A percentile compares a stretch with the other conserved stretches of the same genome.
These are phyloP conservation scores for Hemisphaericaspora nanyangensis DNA, from an alignment of 805 yeast genomes.

Conservation along the genomic window DNA sequence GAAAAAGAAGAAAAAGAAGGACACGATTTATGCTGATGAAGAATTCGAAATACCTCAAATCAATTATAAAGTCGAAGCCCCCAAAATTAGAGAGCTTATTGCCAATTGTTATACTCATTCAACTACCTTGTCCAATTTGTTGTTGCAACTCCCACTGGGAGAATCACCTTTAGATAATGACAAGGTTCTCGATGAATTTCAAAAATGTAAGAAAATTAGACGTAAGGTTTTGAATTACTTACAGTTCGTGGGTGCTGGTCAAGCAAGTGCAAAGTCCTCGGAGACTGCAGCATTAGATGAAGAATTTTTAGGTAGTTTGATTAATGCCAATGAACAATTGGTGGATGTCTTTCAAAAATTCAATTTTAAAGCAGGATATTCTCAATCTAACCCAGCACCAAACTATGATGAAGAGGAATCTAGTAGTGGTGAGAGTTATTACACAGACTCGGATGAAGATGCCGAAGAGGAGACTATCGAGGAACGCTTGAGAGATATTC, in stretches of 20 bases:
- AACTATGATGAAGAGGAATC: conserved; percentile 25
- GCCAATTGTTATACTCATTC: conserved; percentile 76
- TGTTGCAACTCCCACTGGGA: conserved; percentile 38
- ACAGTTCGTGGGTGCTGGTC: conserved; percentile 66
- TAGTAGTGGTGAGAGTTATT: conserved; percentile 30
- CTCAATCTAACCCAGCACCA: conserved; percentile 37
- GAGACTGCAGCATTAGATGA: conserved; percentile 48
- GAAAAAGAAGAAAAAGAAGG: conserved; percentile 13
- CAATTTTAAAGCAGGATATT: conserved; percentile 50
- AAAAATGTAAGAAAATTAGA: conserved; percentile 70
- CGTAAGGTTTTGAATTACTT: conserved; percentile 76
- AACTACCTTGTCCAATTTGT: conserved; percentile 57
- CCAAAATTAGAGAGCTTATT: conserved; percentile 62
- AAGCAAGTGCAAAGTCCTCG: conserved; percentile 21
- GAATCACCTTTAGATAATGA: conserved; percentile 61
- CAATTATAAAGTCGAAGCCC: conserved; percentile 65
- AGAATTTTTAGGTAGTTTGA: conserved; percentile 80
- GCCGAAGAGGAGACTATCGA: conserved; percentile 12
- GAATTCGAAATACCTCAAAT: conserved; percentile 64
- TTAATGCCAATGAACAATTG: conserved; percentile 87
- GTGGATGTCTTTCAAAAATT: conserved; percentile 68
- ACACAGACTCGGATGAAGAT: conserved; percentile 18
- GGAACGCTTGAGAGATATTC: conserved; percentile 9
- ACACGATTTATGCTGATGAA: conserved; percentile 37
- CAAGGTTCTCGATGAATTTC: conserved; percentile 61